Conservation (phyloP, 345 rosid species). For the Salix koriyanagi region DNA sequence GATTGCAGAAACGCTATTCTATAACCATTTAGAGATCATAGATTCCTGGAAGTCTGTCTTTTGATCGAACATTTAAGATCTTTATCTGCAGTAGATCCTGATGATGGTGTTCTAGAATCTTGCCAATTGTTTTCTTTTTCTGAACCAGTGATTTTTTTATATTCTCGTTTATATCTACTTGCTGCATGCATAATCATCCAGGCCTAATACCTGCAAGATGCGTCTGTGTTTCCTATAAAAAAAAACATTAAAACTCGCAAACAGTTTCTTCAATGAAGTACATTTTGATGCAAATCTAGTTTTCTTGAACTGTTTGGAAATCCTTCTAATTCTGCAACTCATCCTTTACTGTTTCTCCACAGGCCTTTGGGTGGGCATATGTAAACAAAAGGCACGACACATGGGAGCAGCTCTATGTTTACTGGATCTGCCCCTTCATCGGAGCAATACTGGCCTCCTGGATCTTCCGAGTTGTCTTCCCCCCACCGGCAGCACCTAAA, state of each 20-base stretch:
- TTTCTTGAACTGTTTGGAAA: too few species aligned
- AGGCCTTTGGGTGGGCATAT: constrained; percentile 98
- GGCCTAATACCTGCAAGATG: neutral
- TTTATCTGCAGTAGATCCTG: too few species aligned
- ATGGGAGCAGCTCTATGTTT: constrained; percentile 89
- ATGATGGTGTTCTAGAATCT: too few species aligned
- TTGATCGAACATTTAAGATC: too few species aligned
- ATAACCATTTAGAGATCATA: too few species aligned
- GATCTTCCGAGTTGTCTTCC: constrained; percentile 63
- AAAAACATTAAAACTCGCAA: too few species aligned
- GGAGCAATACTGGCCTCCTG: constrained; percentile 78
- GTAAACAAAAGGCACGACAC: constrained; percentile 71
- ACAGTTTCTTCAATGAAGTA: too few species aligned
- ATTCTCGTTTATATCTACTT: neutral
- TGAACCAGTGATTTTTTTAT: too few species aligned
- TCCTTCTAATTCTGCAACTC: neutral
- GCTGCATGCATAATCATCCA: neutral
- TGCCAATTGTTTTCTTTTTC: too few species aligned
- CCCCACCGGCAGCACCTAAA: constrained; percentile 37
- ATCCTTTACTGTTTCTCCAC: neutral
- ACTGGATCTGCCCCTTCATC: constrained; percentile 82
- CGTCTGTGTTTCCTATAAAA: neutral
- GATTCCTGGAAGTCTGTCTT: too few species aligned
- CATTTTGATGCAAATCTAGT: too few species aligned
- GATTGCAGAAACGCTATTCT: too few species aligned